phyloP scores from a whole-genome alignment of 2,329 filamentous ascomycete species.

The Botrytis paeoniae region DNA sequence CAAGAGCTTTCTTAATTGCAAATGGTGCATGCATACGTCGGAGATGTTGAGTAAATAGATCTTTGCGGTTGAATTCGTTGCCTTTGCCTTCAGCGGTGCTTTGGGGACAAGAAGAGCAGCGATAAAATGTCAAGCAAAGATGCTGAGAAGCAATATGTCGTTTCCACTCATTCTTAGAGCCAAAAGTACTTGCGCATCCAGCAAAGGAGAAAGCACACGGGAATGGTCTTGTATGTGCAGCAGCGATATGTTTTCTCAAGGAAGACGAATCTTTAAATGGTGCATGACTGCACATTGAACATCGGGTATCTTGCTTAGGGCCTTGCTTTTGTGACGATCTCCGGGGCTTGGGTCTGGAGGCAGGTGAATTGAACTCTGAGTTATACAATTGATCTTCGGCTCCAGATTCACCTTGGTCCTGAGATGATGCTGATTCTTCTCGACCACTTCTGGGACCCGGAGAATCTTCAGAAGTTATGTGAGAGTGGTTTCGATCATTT shows the following conservation, averaged over 20 bases:
- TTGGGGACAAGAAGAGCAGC: conserved; percentile 59
- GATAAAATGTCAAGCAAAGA: conserved; percentile 65
- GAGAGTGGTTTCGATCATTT: conserved; percentile 37
- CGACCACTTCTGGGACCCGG: conserved; percentile 37
- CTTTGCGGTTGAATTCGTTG: conserved; percentile 86
- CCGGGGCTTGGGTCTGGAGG: conserved; percentile 36
- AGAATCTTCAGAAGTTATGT: conserved; percentile 36
- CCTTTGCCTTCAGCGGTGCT: conserved; percentile 54
- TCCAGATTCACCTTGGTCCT: conserved; percentile 41
- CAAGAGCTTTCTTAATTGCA: conserved; percentile 56
- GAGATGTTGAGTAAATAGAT: conserved; percentile 91
- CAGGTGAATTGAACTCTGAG: conserved; percentile 38
- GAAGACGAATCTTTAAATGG: conserved; percentile 67
- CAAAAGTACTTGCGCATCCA: conserved; percentile 78
- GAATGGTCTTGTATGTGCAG: conserved; percentile 70
- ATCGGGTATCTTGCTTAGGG: conserved; percentile 60
- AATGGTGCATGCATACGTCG: conserved; percentile 86
- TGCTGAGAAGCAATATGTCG: conserved; percentile 90
- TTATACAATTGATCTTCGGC: conserved; percentile 42
- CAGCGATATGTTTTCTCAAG: conserved; percentile 63
- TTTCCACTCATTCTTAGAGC: conserved; percentile 98
- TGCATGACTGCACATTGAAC: conserved; percentile 58
- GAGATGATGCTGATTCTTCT: conserved; percentile 45
- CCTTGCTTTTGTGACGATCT: conserved; percentile 39
- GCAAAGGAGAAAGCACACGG: conserved; percentile 83